Percentiles rank a stretch among this genome's conserved stretches.
Conservation (phyloP, 2,329 filamentous ascomycete species). For the Gaeumannomyces sp. region DNA sequence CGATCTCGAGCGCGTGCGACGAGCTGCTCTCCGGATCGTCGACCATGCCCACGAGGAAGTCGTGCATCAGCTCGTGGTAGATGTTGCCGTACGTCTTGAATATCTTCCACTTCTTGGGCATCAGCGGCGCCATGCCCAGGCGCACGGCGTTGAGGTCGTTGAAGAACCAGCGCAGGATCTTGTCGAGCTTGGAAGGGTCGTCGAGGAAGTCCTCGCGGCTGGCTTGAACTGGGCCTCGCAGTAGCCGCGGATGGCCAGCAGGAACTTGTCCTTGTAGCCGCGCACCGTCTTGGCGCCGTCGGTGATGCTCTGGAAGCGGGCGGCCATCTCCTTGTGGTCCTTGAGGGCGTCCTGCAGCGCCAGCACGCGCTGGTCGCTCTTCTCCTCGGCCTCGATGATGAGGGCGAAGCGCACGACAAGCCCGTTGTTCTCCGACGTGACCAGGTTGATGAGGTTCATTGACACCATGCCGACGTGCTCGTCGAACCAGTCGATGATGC, state of each 20-base stretch:
- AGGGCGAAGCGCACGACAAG: constrained; percentile 87
- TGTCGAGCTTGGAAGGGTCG: constrained; percentile 77
- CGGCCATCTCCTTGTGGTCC: constrained; percentile 91
- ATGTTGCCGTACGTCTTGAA: constrained; percentile 83
- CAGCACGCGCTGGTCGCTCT: constrained; percentile 85
- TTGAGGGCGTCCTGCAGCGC: constrained; percentile 91
- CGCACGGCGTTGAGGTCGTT: constrained; percentile 95
- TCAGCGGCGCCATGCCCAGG: constrained; percentile 81
- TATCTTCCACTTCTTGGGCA: constrained; percentile 97
- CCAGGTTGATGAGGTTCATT: constrained; percentile 80
- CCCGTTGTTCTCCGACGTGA: constrained; percentile 79
- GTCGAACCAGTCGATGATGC: constrained; percentile 90
- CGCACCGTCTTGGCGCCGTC: constrained; percentile 86
- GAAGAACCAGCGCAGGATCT: constrained; percentile 92
- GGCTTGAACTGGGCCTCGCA: constrained; percentile 69
- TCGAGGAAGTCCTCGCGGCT: constrained; percentile 71
- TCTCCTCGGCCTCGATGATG: constrained; percentile 92
- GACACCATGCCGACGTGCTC: constrained; percentile 86
- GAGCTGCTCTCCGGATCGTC: constrained; percentile 81
- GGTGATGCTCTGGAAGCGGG: constrained; percentile 90
- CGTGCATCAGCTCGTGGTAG: constrained; percentile 93
- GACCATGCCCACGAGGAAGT: constrained; percentile 77
- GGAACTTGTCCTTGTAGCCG: constrained; percentile 95
- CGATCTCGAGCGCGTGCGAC: constrained; percentile 81
- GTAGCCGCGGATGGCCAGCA: constrained; percentile 69